Conservation (phyloP, 805 yeast species). For the Vanderwaltozyma verrucispora region DNA sequence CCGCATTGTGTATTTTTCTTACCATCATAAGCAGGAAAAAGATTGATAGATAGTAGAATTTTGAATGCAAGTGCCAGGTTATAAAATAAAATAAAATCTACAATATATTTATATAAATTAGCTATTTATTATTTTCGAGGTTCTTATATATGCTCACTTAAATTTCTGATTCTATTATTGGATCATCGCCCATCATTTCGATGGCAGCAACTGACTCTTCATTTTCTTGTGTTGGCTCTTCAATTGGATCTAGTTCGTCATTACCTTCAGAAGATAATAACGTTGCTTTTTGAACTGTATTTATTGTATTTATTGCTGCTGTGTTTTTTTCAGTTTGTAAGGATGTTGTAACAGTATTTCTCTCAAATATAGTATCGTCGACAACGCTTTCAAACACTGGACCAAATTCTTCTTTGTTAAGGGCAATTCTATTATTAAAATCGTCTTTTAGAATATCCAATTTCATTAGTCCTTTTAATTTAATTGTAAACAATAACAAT, state of each 20-base stretch:
- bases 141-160: background rate
- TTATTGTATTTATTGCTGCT: no score
- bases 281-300: background rate
- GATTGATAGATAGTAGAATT: no score
- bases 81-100: no score
- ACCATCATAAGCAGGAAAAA: no score
- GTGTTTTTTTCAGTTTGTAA: background rate
- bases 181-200: conserved; percentile 3
- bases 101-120: background rate
- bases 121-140: background rate
- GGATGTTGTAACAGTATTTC: background rate
- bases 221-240: conserved; percentile 2
- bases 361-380: conserved; percentile 16
- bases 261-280: conserved; percentile 1
- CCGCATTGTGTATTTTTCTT: no score
- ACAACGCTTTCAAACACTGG: conserved; percentile 14
- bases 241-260: conserved; percentile 2
- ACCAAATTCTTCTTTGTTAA: conserved; percentile 23
- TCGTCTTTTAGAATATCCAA: conserved; percentile 11
- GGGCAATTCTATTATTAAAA: conserved; percentile 10
- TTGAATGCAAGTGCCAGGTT: no score
- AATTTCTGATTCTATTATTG: conserved; percentile 4
- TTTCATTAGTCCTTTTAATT: conserved; percentile 20
- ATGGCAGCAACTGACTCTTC: background rate
- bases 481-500: conserved; percentile 19